These are phyloP conservation scores for Scheffersomyces segobiensis DNA, from an alignment of 1,139 yeast genomes.

Conservation along the genomic window DNA sequence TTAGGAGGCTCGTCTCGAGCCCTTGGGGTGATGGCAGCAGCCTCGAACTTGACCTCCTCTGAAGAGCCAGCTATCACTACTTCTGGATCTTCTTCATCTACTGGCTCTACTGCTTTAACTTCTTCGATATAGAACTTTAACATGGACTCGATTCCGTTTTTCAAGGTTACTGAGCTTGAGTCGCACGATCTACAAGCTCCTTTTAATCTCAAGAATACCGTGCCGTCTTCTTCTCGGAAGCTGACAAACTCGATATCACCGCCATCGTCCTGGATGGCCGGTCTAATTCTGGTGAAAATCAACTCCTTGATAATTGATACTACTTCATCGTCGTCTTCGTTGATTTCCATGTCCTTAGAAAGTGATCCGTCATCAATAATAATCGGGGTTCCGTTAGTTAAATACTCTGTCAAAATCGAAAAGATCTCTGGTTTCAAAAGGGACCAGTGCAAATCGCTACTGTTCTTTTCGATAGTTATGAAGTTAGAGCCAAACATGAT, in stretches of 20 bases:
- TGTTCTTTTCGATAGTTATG: slow-evolving; percentile 77
- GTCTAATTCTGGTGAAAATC: slow-evolving; percentile 90
- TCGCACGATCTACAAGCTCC: slow-evolving; percentile 86
- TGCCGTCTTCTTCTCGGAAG: slow-evolving; percentile 63
- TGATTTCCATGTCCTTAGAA: slow-evolving; percentile 38
- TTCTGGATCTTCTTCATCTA: slow-evolving; percentile 49
- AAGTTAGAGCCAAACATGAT: slow-evolving; percentile 63
- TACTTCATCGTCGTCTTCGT: slow-evolving; percentile 72
- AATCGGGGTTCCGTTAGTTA: slow-evolving; percentile 69
- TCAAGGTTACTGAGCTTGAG: slow-evolving; percentile 71
- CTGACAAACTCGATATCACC: slow-evolving; percentile 77
- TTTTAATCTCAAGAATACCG: slow-evolving; percentile 62
- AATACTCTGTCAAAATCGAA: slow-evolving; percentile 77
- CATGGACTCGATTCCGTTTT: slow-evolving; percentile 82
- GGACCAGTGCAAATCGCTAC: slow-evolving; percentile 61
- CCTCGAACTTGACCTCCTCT: slow-evolving; percentile 14
- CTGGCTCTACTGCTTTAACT: slow-evolving; percentile 66
- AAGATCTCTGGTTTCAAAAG: slow-evolving; percentile 86
- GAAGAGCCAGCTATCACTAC: slow-evolving; percentile 25
- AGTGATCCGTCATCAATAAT: slow-evolving; percentile 39
- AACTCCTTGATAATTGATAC: slow-evolving; percentile 91
- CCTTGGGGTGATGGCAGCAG: slow-evolving; percentile 30
- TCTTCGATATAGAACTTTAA: slow-evolving; percentile 79
- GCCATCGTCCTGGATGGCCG: slow-evolving; percentile 88
- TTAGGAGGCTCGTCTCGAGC: slow-evolving; percentile 39